Percentiles rank a stretch among this genome's conserved stretches.
These are phyloP conservation scores for Saccharum spontaneum DNA, from an alignment of 176 grass and related monocot species.

Conservation along the genomic window DNA sequence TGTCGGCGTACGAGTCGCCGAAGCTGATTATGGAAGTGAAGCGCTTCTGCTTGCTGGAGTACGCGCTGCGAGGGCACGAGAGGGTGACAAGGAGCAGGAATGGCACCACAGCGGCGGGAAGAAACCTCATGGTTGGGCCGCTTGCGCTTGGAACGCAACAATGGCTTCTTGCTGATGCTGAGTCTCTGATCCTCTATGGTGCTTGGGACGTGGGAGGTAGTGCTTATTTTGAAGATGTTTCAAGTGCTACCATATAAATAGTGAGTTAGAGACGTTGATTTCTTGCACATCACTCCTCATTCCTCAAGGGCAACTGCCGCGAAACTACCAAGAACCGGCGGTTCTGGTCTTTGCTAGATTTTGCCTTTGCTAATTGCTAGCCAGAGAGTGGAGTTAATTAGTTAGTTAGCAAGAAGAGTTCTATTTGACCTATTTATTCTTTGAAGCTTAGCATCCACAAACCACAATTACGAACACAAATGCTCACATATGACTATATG, in stretches of 20 bases:
- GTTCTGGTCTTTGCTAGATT: not conserved
- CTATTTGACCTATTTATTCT: too few species aligned
- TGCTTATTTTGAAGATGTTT: not conserved
- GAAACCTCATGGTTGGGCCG: not conserved
- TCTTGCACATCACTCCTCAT: not conserved
- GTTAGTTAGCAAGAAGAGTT: too few species aligned
- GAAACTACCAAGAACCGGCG: not conserved
- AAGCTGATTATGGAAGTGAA: constrained; percentile 61
- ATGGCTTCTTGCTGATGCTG: not conserved
- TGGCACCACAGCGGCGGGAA: not conserved
- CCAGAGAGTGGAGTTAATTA: too few species aligned
- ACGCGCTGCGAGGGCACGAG: not conserved
- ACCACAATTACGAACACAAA: too few species aligned
- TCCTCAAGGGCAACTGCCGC: not conserved
- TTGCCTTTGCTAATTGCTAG: not conserved
- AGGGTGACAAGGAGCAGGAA: constrained; percentile 1
- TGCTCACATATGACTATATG: too few species aligned
- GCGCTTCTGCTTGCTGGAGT: not conserved
- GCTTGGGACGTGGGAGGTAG: too few species aligned
- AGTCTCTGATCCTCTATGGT: not conserved
- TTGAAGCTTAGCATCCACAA: too few species aligned
- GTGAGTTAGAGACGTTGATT: not conserved
- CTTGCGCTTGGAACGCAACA: not conserved
- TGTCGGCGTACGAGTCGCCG: constrained; percentile 64
- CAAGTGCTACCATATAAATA: not conserved